phyloP scores from a whole-genome alignment of 78 protist species.

The Dictyostelium intermedium region DNA sequence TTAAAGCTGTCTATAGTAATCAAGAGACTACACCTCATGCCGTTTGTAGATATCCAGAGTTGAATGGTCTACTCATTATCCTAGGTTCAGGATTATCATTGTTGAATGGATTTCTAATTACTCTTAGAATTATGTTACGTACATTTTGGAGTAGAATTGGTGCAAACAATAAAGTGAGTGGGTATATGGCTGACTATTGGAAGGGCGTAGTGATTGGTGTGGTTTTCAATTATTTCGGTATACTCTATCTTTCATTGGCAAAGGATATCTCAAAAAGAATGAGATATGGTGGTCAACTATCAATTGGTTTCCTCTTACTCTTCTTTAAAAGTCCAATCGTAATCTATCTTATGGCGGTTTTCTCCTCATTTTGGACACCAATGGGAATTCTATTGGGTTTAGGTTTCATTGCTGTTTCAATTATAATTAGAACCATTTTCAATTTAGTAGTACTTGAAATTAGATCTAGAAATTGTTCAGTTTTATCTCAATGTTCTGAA shows the following conservation, averaged over 20 bases:
- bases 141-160: constrained; percentile 69
- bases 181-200: constrained; percentile 32
- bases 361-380: constrained; percentile 56
- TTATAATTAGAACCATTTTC: background rate
- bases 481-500: constrained; percentile 36
- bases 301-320: constrained; percentile 37
- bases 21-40: constrained; percentile 61
- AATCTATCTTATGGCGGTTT: constrained; percentile 25
- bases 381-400: background rate
- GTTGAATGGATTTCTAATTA: constrained; percentile 19
- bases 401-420: background rate
- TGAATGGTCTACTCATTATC: constrained; percentile 17
- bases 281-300: constrained; percentile 66
- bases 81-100: constrained; percentile 45
- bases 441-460: constrained; percentile 34
- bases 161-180: background rate
- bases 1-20: constrained; percentile 46
- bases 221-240: constrained; percentile 50
- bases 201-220: constrained; percentile 33
- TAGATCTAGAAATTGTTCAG: constrained; percentile 49
- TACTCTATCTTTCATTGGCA: constrained; percentile 23
- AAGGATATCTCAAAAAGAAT: constrained; percentile 9
- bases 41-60: constrained; percentile 71
- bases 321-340: constrained; percentile 42
- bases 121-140: constrained; percentile 47